Percentiles rank a stretch among this genome's conserved stretches.
These are phyloP conservation scores for Cryphonectria naterciae DNA, from an alignment of 2,329 filamentous ascomycete genomes.

Conservation along the genomic window DNA sequence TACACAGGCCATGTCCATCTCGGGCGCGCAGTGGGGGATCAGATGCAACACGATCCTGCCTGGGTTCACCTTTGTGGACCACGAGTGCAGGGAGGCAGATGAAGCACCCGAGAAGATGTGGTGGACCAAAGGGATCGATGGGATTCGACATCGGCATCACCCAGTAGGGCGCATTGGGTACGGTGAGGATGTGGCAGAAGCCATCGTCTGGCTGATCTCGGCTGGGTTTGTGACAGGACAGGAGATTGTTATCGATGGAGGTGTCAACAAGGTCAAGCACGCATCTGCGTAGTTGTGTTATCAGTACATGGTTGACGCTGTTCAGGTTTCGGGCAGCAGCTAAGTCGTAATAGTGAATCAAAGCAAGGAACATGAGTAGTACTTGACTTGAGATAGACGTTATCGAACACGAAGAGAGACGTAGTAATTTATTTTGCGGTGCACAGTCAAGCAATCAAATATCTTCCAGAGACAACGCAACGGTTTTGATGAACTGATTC, in stretches of 20 bases:
- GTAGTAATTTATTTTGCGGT: no score
- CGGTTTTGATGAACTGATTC: neutral
- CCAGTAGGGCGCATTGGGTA: constrained; percentile 48
- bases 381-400: neutral
- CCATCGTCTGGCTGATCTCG: constrained; percentile 42
- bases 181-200: constrained; percentile 50
- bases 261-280: constrained; percentile 35
- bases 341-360: neutral
- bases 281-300: constrained; percentile 20
- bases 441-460: no score
- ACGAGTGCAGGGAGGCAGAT: constrained; percentile 50
- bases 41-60: constrained; percentile 48
- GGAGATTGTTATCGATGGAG: constrained; percentile 37
- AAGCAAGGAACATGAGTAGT: neutral
- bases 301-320: neutral
- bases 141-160: constrained; percentile 47
- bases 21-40: constrained; percentile 39
- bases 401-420: neutral
- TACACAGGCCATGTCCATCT: constrained; percentile 43
- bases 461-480: neutral
- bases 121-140: constrained; percentile 42
- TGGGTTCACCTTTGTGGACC: constrained; percentile 50
- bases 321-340: neutral
- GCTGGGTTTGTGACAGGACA: constrained; percentile 38
- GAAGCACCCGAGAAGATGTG: constrained; percentile 43